Evolutionary conservation across 352 stramenopile genomes (phyloP).

Genomic region (Phytopythium kandeliae): DNA sequence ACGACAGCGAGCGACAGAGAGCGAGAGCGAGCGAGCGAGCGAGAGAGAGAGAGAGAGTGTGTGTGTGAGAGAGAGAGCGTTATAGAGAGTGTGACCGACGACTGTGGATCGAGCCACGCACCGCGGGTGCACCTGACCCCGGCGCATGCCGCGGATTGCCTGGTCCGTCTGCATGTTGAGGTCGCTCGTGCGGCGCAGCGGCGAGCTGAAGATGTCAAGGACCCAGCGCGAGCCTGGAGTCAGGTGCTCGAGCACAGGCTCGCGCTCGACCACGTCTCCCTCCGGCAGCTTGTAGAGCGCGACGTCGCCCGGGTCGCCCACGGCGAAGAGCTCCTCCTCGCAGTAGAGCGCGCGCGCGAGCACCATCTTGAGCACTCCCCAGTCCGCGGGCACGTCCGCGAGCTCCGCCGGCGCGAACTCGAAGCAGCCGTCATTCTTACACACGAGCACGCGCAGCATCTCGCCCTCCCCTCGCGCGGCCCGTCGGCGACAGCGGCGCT

Average conservation of each 20-base stretch:
- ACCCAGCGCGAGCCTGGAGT: constrained; percentile 55
- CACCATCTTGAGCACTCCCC: constrained; percentile 52
- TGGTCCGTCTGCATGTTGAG: constrained; percentile 53
- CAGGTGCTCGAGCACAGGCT: constrained; percentile 17
- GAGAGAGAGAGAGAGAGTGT: no score
- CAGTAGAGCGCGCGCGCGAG: constrained; percentile 56
- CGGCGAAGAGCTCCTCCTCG: constrained; percentile 66
- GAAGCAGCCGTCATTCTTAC: constrained; percentile 78
- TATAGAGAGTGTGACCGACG: no score
- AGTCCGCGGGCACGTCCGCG: constrained; percentile 13
- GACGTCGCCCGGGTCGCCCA: constrained; percentile 47
- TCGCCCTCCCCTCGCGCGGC: no score
- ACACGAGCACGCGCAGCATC: constrained; percentile 59
- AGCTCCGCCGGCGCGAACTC: constrained; percentile 51
- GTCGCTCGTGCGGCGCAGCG: constrained; percentile 43
- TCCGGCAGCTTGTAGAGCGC: constrained; percentile 52
- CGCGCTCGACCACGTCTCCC: constrained; percentile 28
- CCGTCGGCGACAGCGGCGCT: no score
- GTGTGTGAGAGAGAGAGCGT: no score
- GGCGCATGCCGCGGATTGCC: constrained; percentile 42
- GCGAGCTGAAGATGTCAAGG: constrained; percentile 64
- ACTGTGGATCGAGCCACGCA: constrained; percentile 2
- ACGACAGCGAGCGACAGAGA: neutral
- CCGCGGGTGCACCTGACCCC: constrained; percentile 11
- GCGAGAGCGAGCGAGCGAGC: no score